These are phyloP conservation scores for Dentipellis sp. DNA, from an alignment of 768 basidiomycete species.

Conservation along the genomic window DNA sequence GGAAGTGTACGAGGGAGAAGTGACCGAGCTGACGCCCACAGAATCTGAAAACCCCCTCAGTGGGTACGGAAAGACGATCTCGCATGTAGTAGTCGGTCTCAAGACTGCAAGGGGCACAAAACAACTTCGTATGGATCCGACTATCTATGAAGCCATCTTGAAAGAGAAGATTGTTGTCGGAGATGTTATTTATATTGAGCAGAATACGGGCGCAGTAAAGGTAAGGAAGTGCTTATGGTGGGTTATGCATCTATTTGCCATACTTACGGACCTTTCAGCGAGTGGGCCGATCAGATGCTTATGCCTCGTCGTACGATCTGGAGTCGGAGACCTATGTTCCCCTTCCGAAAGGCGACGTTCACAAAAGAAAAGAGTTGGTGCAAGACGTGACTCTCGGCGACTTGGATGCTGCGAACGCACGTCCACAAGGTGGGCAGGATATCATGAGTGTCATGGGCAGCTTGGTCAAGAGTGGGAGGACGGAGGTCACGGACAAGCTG, in stretches of 20 bases:
- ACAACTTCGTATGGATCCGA: conserved; percentile 88
- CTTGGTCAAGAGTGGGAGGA: conserved; percentile 85
- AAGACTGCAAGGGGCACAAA: conserved; percentile 87
- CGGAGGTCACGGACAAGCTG: conserved; percentile 96
- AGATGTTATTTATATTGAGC: conserved; percentile 94
- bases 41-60: conserved; percentile 96
- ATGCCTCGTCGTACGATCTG: conserved; percentile 94
- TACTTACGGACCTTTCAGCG: conserved; percentile 39
- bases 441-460: conserved; percentile 97
- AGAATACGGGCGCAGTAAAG: conserved; percentile 92
- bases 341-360: conserved; percentile 92
- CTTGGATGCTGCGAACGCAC: conserved; percentile 91
- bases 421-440: conserved; percentile 94
- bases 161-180: conserved; percentile 97
- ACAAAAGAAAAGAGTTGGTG: conserved; percentile 91
- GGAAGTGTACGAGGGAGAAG: conserved; percentile 97
- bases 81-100: conserved; percentile 93
- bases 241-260: no score
- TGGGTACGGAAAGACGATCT: conserved; percentile 97
- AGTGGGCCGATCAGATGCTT: conserved; percentile 94
- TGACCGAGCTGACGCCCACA: conserved; percentile 92
- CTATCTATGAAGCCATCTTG: conserved; percentile 93
- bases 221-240: conserved; percentile 26
- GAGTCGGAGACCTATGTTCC: conserved; percentile 99
- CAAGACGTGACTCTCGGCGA: conserved; percentile 95